A percentile compares a stretch with the other conserved stretches of the same genome.
Conservation (phyloP, 108 stramenopile genomes). For the Nitzschia sp. region DNA sequence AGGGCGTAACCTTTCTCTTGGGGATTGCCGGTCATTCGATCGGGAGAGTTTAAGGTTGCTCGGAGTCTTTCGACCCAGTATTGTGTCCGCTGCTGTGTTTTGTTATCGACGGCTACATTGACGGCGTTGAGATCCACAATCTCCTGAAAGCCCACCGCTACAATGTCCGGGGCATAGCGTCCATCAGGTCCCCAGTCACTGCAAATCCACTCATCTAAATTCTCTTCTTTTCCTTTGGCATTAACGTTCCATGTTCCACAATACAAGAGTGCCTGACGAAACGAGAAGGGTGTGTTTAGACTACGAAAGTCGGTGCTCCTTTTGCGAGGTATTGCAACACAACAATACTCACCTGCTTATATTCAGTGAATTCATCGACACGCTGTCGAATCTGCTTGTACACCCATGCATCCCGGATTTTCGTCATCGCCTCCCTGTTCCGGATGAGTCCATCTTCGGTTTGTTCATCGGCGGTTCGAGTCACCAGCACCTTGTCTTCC, state of each 20-base stretch:
- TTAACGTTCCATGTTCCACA: constrained; percentile 99
- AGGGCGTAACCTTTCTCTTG: constrained; percentile 55
- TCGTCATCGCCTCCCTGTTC: constrained; percentile 81
- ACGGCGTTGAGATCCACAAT: constrained; percentile 99
- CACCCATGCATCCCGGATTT: constrained; percentile 92
- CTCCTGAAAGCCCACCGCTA: constrained; percentile 97
- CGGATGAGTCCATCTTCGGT: constrained; percentile 85
- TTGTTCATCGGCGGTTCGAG: constrained; percentile 76
- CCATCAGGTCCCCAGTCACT: constrained; percentile 73
- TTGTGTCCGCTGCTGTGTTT: constrained; percentile 84
- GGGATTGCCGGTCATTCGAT: constrained; percentile 61
- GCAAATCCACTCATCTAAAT: constrained; percentile 85
- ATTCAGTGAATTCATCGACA: constrained; percentile 85
- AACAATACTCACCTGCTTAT: constrained; percentile 53
- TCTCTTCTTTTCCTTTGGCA: constrained; percentile 93
- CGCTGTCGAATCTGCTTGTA: constrained; percentile 86
- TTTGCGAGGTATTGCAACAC: too few species aligned
- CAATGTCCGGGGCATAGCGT: constrained; percentile 74
- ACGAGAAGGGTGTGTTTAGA: background rate
- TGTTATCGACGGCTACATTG: constrained; percentile 97
- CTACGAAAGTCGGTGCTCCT: too few species aligned
- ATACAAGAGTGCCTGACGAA: constrained; percentile 66
- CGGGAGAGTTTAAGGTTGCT: constrained; percentile 66
- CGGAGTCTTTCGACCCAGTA: constrained; percentile 88
- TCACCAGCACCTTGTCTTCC: constrained; percentile 44